Conservation (phyloP, 192 early-diverging fungal genomes). For the Podila epicladia region DNA sequence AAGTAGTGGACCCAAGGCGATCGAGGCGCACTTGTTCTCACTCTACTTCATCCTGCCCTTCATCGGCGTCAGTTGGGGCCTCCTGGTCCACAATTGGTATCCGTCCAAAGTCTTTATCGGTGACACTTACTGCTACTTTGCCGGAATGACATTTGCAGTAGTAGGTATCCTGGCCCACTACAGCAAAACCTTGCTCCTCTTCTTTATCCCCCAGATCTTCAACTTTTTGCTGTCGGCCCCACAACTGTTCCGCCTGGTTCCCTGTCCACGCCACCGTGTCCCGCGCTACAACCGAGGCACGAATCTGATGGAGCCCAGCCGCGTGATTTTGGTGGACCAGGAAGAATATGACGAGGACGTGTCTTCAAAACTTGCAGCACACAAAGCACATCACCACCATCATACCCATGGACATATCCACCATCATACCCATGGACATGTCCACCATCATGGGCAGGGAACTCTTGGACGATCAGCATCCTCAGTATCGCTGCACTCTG, state of each 20-base stretch:
- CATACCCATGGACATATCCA: neutral
- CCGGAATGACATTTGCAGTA: slow-evolving; percentile 99
- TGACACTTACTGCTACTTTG: slow-evolving; percentile 98
- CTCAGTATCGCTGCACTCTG: slow-evolving; percentile 3
- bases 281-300: slow-evolving; percentile 66
- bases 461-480: slow-evolving; percentile 23
- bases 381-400: slow-evolving; percentile 25
- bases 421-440: too few species aligned
- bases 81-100: slow-evolving; percentile 92
- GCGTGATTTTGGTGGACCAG: slow-evolving; percentile 27
- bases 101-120: slow-evolving; percentile 95
- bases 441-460: neutral
- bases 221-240: slow-evolving; percentile 97
- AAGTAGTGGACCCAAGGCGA: slow-evolving; percentile 60
- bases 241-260: slow-evolving; percentile 93
- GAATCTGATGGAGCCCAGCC: slow-evolving; percentile 35
- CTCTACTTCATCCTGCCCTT: slow-evolving; percentile 95
- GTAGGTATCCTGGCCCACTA: slow-evolving; percentile 95
- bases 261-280: slow-evolving; percentile 96
- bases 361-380: slow-evolving; percentile 10
- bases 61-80: slow-evolving; percentile 83
- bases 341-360: slow-evolving; percentile 14
- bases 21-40: slow-evolving; percentile 86
- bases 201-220: slow-evolving; percentile 97
- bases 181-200: slow-evolving; percentile 90